Evolutionary conservation across 228 moss, liverwort and hornwort species (phyloP).

Genomic region (Sphagnum magellanicum): DNA sequence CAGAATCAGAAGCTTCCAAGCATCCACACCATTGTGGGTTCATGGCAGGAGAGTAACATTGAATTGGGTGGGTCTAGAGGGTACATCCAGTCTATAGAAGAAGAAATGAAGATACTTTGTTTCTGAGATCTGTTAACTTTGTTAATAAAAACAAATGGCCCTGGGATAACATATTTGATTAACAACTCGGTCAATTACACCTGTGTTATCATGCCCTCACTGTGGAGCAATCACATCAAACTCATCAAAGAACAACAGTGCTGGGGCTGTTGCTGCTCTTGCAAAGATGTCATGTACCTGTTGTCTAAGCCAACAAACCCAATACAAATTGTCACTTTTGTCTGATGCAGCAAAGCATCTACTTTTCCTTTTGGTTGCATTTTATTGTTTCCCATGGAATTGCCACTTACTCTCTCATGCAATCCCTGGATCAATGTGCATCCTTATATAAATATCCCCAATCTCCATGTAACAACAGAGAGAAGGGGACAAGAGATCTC

Average conservation of each 20-base stretch:
- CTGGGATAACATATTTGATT: slow-evolving; percentile 56
- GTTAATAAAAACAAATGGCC: no score
- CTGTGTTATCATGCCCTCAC: slow-evolving; percentile 97
- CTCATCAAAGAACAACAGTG: slow-evolving; percentile 96
- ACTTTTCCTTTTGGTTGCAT: neutral
- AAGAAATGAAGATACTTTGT: no score
- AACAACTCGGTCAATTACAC: slow-evolving; percentile 94
- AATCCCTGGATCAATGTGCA: neutral
- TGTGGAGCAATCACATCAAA: slow-evolving; percentile 98
- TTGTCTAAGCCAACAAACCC: slow-evolving; percentile 10
- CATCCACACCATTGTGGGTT: no score
- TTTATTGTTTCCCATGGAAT: neutral
- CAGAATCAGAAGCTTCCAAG: no score
- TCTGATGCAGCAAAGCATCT: neutral
- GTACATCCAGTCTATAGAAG: no score
- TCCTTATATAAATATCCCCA: neutral
- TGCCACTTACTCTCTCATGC: neutral
- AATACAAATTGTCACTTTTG: neutral
- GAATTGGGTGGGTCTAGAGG: no score
- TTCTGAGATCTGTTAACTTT: no score
- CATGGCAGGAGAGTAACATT: no score
- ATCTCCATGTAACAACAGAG: slow-evolving; percentile 2
- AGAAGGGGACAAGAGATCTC: slow-evolving; percentile 10
- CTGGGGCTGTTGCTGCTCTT: slow-evolving; percentile 86
- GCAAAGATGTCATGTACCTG: slow-evolving; percentile 96